Evolutionary conservation across 1,284 basidiomycete genomes (phyloP).

Genomic region (Rhodotorula sp.): DNA sequence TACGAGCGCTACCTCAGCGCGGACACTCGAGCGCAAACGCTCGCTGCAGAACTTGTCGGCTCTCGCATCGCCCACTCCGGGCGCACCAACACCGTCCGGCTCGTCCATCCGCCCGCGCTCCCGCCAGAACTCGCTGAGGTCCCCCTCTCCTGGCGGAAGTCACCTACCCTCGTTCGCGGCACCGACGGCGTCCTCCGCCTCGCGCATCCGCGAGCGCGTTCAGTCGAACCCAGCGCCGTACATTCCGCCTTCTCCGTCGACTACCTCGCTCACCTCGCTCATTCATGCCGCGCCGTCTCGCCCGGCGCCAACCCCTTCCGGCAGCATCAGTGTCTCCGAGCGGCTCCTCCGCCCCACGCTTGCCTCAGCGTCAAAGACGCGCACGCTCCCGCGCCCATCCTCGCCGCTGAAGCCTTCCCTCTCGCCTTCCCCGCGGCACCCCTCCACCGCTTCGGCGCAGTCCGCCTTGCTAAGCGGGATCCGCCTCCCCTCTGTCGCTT

Average conservation of each 20-base stretch:
- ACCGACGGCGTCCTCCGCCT: conserved; percentile 30
- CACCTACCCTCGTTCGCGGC: conserved; percentile 23
- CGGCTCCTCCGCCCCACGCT: conserved; percentile 16
- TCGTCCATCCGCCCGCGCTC: background rate
- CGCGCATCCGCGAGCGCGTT: conserved; percentile 22
- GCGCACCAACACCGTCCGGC: background rate
- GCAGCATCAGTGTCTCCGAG: background rate
- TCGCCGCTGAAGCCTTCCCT: conserved; percentile 54
- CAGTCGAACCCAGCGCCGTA: conserved; percentile 23
- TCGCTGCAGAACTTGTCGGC: conserved; percentile 26
- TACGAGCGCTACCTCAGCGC: background rate
- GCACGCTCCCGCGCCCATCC: conserved; percentile 2
- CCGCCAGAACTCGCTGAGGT: background rate
- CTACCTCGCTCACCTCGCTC: background rate
- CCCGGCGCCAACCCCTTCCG: background rate
- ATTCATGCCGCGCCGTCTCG: background rate
- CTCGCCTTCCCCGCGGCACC: conserved; percentile 48
- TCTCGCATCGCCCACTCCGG: background rate
- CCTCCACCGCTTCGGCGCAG: background rate
- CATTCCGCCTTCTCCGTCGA: conserved; percentile 6
- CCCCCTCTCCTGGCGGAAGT: conserved; percentile 11
- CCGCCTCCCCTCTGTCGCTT: conserved; percentile 50
- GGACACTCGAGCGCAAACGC: conserved; percentile 24
- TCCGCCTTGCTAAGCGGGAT: conserved; percentile 32
- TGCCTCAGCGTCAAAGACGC: conserved; percentile 12